phyloP scores from a whole-genome alignment of 1,284 basidiomycete genomes.

The Blastosporella zonata region DNA sequence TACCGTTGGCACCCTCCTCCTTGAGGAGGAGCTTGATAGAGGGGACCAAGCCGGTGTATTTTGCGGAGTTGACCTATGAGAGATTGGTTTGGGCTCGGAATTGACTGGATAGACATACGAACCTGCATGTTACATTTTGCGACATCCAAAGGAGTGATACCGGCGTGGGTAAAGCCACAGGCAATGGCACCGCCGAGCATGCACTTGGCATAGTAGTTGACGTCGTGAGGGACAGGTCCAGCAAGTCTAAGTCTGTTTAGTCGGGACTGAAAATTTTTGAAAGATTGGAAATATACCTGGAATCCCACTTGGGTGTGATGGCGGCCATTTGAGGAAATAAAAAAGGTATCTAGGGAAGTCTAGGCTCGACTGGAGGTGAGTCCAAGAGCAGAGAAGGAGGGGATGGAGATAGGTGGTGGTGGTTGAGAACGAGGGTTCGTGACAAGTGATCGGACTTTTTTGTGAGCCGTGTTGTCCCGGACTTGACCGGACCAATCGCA shows the following conservation, averaged over 20 bases:
- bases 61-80: constrained; percentile 68
- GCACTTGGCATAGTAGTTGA: constrained; percentile 72
- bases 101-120: constrained; percentile 28
- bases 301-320: constrained; percentile 57
- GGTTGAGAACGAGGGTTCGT: constrained; percentile 23
- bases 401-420: constrained; percentile 19
- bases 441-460: constrained; percentile 19
- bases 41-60: constrained; percentile 74
- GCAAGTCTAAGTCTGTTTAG: constrained; percentile 41
- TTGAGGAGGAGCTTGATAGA: constrained; percentile 76
- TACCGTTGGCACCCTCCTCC: constrained; percentile 81
- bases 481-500: constrained; percentile 32
- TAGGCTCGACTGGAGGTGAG: constrained; percentile 26
- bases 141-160: constrained; percentile 90
- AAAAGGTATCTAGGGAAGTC: constrained; percentile 30
- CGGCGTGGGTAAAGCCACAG: constrained; percentile 93
- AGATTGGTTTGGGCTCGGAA: constrained; percentile 9
- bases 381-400: constrained; percentile 18
- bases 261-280: constrained; percentile 13
- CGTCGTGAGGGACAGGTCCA: constrained; percentile 73
- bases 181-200: constrained; percentile 91
- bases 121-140: constrained; percentile 99
- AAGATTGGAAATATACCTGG: constrained; percentile 43
- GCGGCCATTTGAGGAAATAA: constrained; percentile 15
- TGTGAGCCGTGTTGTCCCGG: constrained; percentile 33